Evolutionary conservation across 2,329 filamentous ascomycete genomes (phyloP).

Genomic region (Aureobasidium melanogenum): DNA sequence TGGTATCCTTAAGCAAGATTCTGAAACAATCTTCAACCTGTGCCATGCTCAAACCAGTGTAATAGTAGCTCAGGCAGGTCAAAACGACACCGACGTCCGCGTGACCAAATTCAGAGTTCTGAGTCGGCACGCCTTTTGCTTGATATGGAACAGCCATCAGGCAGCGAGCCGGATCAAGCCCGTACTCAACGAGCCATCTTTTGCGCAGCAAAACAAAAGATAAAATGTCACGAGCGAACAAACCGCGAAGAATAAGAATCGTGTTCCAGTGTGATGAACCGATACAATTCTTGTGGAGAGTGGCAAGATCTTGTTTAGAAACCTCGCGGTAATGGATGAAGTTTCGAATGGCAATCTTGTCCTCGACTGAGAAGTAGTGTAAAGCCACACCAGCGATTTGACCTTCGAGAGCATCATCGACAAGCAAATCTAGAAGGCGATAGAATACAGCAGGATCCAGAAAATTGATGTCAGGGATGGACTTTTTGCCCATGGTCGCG

Average conservation of each 20-base stretch:
- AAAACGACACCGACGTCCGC: constrained; percentile 58
- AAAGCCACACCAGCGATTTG: constrained; percentile 10
- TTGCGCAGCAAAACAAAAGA: constrained; percentile 52
- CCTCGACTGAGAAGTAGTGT: neutral
- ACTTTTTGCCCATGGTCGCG: constrained; percentile 33
- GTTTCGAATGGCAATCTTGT: neutral
- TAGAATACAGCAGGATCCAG: constrained; percentile 34
- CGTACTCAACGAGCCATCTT: constrained; percentile 57
- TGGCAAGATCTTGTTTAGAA: neutral
- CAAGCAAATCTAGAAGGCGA: constrained; percentile 22
- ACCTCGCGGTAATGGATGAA: neutral
- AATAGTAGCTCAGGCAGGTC: constrained; percentile 61
- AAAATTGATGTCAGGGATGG: constrained; percentile 51
- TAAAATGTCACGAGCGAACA: constrained; percentile 53
- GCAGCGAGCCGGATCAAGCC: constrained; percentile 36
- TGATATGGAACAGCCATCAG: constrained; percentile 59
- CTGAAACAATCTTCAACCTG: constrained; percentile 34
- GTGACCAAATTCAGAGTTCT: constrained; percentile 58
- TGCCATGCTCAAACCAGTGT: constrained; percentile 42
- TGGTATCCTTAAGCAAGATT: constrained; percentile 18
- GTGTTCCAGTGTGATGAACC: neutral
- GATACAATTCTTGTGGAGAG: neutral
- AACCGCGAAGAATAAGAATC: constrained; percentile 52
- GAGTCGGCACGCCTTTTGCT: constrained; percentile 55
- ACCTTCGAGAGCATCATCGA: constrained; percentile 26